Conservation (phyloP, 2,329 filamentous ascomycete genomes). For the Aspergillus intermedius region DNA sequence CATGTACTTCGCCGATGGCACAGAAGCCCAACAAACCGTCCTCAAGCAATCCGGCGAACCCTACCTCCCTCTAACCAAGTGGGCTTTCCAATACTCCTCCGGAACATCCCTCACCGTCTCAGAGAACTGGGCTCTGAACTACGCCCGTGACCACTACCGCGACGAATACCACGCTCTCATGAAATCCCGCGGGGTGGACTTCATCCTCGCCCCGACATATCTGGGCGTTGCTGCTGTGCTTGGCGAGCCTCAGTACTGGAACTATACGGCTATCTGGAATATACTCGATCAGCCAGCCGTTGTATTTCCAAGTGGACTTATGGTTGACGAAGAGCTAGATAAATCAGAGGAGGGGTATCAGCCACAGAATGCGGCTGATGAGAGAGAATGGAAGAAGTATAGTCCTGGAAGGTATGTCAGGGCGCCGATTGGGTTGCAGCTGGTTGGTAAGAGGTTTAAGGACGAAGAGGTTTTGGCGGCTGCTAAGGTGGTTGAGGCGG, state of each 20-base stretch:
- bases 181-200: conserved; percentile 23
- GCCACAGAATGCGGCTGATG: conserved; percentile 21
- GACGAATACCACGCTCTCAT: conserved; percentile 28
- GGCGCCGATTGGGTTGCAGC: conserved; percentile 47
- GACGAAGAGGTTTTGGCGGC: conserved; percentile 45
- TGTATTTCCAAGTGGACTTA: conserved; percentile 37
- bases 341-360: conserved; percentile 13
- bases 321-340: conserved; percentile 22
- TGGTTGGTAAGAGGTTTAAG: conserved; percentile 45
- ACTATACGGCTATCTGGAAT: conserved; percentile 58
- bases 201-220: conserved; percentile 26
- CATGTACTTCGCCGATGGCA: conserved; percentile 46
- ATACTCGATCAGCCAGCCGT: conserved; percentile 56
- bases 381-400: conserved; percentile 29
- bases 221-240: conserved; percentile 23
- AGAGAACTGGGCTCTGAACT: conserved; percentile 24
- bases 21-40: conserved; percentile 21
- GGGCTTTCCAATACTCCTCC: conserved; percentile 25
- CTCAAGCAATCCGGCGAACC: conserved; percentile 40
- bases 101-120: conserved; percentile 16
- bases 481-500: conserved; percentile 19
- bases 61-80: conserved; percentile 39
- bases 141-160: conserved; percentile 21
- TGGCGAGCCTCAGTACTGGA: conserved; percentile 31
- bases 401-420: conserved; percentile 28